Conservation (phyloP, 2,329 filamentous ascomycete species). For the Sordariomycetes sp. region DNA sequence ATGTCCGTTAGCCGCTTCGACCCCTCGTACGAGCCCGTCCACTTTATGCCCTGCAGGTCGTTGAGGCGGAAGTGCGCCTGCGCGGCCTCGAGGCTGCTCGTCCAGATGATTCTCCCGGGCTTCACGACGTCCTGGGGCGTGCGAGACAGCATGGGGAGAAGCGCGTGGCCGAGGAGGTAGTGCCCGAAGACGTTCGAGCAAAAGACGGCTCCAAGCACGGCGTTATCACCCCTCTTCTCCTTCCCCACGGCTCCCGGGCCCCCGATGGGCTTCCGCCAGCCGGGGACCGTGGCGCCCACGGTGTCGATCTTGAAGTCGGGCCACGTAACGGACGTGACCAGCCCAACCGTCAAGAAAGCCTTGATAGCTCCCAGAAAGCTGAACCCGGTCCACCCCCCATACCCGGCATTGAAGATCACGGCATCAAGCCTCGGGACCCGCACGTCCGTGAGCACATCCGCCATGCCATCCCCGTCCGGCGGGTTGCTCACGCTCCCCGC, state of each 20-base stretch:
- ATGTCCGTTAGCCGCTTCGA: slow-evolving; percentile 81
- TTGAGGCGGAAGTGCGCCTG: slow-evolving; percentile 38
- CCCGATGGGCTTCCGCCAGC: not conserved
- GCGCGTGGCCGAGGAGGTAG: slow-evolving; percentile 73
- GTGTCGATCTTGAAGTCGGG: slow-evolving; percentile 61
- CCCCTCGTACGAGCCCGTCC: slow-evolving; percentile 62
- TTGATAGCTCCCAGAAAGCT: slow-evolving; percentile 22
- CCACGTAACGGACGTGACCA: slow-evolving; percentile 58
- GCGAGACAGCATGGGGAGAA: slow-evolving; percentile 59
- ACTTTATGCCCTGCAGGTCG: slow-evolving; percentile 64
- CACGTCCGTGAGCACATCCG: slow-evolving; percentile 25
- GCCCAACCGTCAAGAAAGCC: slow-evolving; percentile 40
- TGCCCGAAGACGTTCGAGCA: slow-evolving; percentile 91
- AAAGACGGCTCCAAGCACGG: slow-evolving; percentile 68
- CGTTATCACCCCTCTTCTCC: slow-evolving; percentile 14
- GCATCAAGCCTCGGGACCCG: slow-evolving; percentile 61
- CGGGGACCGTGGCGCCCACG: slow-evolving; percentile 16
- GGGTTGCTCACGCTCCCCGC: slow-evolving; percentile 30
- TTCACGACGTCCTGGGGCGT: slow-evolving; percentile 19
- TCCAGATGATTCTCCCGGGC: slow-evolving; percentile 69
- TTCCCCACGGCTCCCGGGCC: not conserved
- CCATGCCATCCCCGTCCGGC: slow-evolving; percentile 17
- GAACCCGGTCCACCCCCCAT: slow-evolving; percentile 75
- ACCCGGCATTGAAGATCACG: slow-evolving; percentile 76
- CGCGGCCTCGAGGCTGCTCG: slow-evolving; percentile 64